These are phyloP conservation scores for Aschersonia sp. DNA, from an alignment of 2,329 filamentous ascomycete species.

Conservation along the genomic window DNA sequence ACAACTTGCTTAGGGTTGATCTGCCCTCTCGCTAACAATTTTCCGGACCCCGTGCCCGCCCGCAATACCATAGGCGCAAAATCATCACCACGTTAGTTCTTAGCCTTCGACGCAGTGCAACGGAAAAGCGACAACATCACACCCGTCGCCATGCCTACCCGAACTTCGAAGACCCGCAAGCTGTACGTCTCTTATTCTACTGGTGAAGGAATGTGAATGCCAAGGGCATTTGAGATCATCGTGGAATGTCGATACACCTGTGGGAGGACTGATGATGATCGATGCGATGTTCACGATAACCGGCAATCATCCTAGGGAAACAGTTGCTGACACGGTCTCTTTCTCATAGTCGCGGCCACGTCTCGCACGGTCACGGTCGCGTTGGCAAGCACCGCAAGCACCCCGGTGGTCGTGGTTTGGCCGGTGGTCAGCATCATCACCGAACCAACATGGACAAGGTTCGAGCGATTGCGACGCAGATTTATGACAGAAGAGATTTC, in stretches of 20 bases:
- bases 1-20: constrained; percentile 18
- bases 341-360: constrained; percentile 73
- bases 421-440: constrained; percentile 94
- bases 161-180: constrained; percentile 64
- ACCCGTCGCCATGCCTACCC: constrained; percentile 54
- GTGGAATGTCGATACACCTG: too few species aligned
- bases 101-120: constrained; percentile 19
- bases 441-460: constrained; percentile 52
- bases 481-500: background rate
- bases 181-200: constrained; percentile 39
- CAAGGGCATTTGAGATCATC: too few species aligned
- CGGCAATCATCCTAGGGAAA: background rate
- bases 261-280: background rate
- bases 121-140: constrained; percentile 29
- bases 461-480: constrained; percentile 32
- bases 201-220: background rate
- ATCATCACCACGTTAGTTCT: constrained; percentile 19
- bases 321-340: constrained; percentile 1
- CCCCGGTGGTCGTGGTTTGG: constrained; percentile 69
- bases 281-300: background rate
- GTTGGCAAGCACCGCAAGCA: constrained; percentile 98
- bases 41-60: constrained; percentile 11
- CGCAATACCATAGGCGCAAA: constrained; percentile 19
- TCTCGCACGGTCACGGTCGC: constrained; percentile 96
- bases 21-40: constrained; percentile 27